phyloP scores from a whole-genome alignment of 2,329 filamentous ascomycete species.

The Colletotrichum musicola region DNA sequence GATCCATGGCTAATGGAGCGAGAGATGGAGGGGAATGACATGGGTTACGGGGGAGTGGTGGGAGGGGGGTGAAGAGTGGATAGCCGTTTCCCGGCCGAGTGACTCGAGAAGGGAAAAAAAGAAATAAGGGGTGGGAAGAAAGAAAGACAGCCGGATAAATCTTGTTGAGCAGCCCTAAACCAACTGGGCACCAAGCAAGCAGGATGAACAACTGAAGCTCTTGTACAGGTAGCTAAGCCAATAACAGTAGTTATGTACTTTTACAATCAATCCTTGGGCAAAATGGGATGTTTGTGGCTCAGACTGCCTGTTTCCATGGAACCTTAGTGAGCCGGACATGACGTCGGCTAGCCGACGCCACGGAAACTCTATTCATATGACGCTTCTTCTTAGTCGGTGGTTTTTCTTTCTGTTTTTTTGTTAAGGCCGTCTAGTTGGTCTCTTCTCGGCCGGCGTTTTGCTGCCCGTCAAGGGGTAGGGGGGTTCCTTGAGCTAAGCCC shows the following conservation, averaged over 20 bases:
- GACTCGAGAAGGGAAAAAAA: not conserved
- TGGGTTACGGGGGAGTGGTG: not conserved
- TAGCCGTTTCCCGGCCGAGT: not conserved
- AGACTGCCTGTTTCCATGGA: conserved; percentile 28
- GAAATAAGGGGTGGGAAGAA: conserved; percentile 6
- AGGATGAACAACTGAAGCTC: too few relatives aligned
- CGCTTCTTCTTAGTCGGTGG: not conserved
- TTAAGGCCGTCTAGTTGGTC: not conserved
- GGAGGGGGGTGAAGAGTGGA: too few relatives aligned
- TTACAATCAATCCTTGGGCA: too few relatives aligned
- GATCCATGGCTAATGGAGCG: not conserved
- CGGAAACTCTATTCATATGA: conserved; percentile 35
- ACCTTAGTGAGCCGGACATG: conserved; percentile 19
- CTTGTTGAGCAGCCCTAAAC: conserved; percentile 13
- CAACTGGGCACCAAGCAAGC: not conserved
- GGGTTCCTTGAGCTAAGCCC: not conserved
- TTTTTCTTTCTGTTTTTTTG: conserved; percentile 1
- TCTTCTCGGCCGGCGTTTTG: not conserved
- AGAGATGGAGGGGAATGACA: not conserved
- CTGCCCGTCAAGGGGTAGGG: too few relatives aligned
- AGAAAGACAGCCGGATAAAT: conserved; percentile 2
- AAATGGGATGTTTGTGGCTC: conserved; percentile 18
- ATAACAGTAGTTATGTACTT: too few relatives aligned
- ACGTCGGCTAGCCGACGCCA: conserved; percentile 34
- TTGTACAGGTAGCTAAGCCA: too few relatives aligned